phyloP scores from a whole-genome alignment of 1,284 basidiomycete species.

The Heterobasidion occidentale region DNA sequence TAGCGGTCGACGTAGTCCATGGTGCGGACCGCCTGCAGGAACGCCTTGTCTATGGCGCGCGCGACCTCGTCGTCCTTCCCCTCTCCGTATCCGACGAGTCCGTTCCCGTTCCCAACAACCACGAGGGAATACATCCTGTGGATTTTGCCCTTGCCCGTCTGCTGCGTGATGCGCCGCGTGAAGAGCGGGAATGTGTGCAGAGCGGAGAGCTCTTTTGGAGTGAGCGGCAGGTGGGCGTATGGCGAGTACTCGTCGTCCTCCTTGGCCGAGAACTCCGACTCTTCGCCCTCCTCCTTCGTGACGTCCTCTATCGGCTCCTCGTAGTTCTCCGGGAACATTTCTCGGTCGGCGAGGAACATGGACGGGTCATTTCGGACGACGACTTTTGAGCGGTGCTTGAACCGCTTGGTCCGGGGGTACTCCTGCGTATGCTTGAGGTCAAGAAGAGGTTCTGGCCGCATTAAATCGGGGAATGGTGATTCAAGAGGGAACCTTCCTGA shows the following conservation, averaged over 20 bases:
- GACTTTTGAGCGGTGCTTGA: conserved; percentile 49
- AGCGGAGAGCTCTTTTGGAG: conserved; percentile 19
- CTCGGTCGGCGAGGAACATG: conserved; percentile 18
- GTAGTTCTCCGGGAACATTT: conserved; percentile 8
- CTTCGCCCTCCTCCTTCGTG: background rate
- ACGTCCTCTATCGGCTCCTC: conserved; percentile 1
- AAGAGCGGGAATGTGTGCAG: conserved; percentile 55
- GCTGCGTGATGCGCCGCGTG: conserved; percentile 60
- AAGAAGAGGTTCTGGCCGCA: conserved; percentile 49
- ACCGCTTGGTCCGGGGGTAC: conserved; percentile 40
- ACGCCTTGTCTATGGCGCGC: conserved; percentile 60
- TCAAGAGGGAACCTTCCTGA: background rate
- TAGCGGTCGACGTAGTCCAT: conserved; percentile 90
- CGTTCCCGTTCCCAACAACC: conserved; percentile 82
- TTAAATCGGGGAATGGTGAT: conserved; percentile 45
- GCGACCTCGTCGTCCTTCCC: conserved; percentile 66
- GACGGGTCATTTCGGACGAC: conserved; percentile 53
- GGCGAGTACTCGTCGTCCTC: conserved; percentile 13
- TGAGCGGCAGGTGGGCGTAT: conserved; percentile 18
- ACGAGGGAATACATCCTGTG: conserved; percentile 60
- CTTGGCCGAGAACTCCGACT: conserved; percentile 4
- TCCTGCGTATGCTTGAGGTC: conserved; percentile 48
- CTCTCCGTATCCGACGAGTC: conserved; percentile 86
- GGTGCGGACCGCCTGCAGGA: conserved; percentile 70
- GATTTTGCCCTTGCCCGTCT: conserved; percentile 84